Conservation (phyloP, 2,329 filamentous ascomycete species). For the Cercospora beticola region DNA sequence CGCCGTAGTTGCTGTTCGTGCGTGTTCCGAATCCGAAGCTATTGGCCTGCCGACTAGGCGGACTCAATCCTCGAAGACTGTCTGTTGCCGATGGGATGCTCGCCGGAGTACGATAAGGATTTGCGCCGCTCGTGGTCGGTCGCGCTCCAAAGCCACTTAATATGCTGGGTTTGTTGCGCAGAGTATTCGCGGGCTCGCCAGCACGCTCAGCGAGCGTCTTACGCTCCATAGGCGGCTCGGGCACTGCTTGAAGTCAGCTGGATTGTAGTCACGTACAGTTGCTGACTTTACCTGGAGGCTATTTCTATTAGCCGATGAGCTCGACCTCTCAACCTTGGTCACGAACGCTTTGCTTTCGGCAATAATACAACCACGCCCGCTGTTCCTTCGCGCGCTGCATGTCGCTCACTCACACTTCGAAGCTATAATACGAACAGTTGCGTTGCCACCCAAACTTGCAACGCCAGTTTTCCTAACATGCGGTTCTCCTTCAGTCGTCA, state of each 20-base stretch:
- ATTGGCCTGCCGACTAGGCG: conserved; percentile 46
- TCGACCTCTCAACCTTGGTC: no score
- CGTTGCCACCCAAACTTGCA: no score
- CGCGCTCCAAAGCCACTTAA: conserved; percentile 25
- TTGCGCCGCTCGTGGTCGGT: conserved; percentile 30
- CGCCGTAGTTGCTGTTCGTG: conserved; percentile 15
- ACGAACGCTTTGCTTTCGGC: no score
- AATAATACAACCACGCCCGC: no score
- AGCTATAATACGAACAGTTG: no score
- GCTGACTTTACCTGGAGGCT: conserved; percentile 52
- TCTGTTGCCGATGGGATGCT: conserved; percentile 33
- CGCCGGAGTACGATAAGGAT: conserved; percentile 47
- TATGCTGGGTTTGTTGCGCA: conserved; percentile 26
- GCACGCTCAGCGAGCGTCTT: conserved; percentile 53
- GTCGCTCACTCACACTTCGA: no score
- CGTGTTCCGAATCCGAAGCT: conserved; percentile 28
- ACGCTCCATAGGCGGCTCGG: conserved; percentile 51
- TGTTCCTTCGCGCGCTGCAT: no score
- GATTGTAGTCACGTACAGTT: conserved; percentile 40
- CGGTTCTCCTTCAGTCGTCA: no score
- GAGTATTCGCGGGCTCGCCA: conserved; percentile 44
- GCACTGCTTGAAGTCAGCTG: conserved; percentile 35
- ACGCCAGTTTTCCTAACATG: no score
- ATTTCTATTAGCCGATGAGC: no score
- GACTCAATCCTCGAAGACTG: conserved; percentile 43